These are phyloP conservation scores for Oenanthe sinensis DNA, from an alignment of 129 eudicot species.

Conservation along the genomic window DNA sequence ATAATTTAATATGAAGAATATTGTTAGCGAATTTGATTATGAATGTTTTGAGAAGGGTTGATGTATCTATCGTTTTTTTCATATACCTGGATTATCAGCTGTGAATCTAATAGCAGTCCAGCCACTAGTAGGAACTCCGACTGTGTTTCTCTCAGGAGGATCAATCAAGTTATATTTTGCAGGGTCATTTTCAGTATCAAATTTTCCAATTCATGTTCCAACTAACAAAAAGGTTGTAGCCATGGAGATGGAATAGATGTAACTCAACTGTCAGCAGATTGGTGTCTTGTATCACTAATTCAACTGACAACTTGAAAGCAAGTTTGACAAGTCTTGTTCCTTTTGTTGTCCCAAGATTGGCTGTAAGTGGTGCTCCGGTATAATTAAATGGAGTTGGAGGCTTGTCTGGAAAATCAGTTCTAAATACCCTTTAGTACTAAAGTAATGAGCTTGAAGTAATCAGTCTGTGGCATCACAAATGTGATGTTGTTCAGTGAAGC, in stretches of 20 bases:
- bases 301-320: slow-evolving; percentile 49
- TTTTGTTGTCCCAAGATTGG: slow-evolving; percentile 31
- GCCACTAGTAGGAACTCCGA: slow-evolving; percentile 60
- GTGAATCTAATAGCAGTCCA: slow-evolving; percentile 66
- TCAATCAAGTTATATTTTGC: slow-evolving; percentile 61
- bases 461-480: slow-evolving; percentile 46
- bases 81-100: slow-evolving; percentile 66
- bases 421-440: slow-evolving; percentile 30
- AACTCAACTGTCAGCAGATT: slow-evolving; percentile 42
- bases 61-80: background rate
- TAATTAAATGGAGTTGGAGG: slow-evolving; percentile 23
- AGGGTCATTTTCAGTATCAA: slow-evolving; percentile 36
- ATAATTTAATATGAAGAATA: background rate
- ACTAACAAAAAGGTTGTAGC: slow-evolving; percentile 26
- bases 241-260: slow-evolving; percentile 71
- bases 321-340: slow-evolving; percentile 44
- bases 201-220: slow-evolving; percentile 21
- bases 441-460: slow-evolving; percentile 55
- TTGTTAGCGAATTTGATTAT: background rate
- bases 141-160: slow-evolving; percentile 65
- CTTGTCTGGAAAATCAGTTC: slow-evolving; percentile 43
- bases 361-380: slow-evolving; percentile 49
- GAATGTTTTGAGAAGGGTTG: background rate
- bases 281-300: slow-evolving; percentile 46
- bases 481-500: slow-evolving; percentile 64